A percentile compares a stretch with the other conserved stretches of the same genome.
Evolutionary conservation across 176 grass and related monocot species (phyloP).

Genomic region (Oryza nivara): DNA sequence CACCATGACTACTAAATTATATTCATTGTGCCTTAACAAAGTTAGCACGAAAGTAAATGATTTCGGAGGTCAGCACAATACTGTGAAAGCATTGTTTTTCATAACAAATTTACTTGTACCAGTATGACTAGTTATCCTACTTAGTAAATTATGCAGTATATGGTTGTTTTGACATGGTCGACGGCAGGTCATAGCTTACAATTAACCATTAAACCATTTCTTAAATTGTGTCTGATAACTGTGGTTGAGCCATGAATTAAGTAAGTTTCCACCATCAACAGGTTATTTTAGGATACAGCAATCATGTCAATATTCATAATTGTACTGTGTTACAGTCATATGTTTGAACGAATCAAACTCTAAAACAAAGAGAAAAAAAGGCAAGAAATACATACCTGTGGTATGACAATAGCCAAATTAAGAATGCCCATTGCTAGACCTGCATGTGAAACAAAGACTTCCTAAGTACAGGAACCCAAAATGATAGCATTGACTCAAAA

Average conservation of each 20-base stretch:
- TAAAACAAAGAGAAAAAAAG: constrained; percentile 1
- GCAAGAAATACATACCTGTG: constrained; percentile 65
- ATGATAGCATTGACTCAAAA: constrained; percentile 32
- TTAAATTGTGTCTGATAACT: not conserved
- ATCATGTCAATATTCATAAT: not conserved
- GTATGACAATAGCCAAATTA: constrained; percentile 91
- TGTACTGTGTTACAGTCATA: not conserved
- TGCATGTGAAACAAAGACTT: constrained; percentile 37
- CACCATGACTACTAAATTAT: not conserved
- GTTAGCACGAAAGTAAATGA: not conserved
- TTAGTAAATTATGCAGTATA: not conserved
- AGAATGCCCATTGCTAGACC: constrained; percentile 97
- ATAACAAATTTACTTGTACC: constrained; percentile 5
- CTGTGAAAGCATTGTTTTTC: not conserved
- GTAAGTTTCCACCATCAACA: not conserved
- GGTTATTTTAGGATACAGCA: not conserved
- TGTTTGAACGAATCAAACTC: not conserved
- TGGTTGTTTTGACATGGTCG: not conserved
- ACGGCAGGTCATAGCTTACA: not conserved
- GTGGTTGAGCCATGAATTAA: not conserved
- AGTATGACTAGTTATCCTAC: not conserved
- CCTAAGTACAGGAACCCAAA: constrained; percentile 20
- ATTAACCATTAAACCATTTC: constrained; percentile 7
- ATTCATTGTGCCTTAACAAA: not conserved
- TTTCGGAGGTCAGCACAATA: not conserved